These are phyloP conservation scores for Wickerhamomyces sydowiorum DNA, from an alignment of 805 yeast genomes.

Conservation along the genomic window DNA sequence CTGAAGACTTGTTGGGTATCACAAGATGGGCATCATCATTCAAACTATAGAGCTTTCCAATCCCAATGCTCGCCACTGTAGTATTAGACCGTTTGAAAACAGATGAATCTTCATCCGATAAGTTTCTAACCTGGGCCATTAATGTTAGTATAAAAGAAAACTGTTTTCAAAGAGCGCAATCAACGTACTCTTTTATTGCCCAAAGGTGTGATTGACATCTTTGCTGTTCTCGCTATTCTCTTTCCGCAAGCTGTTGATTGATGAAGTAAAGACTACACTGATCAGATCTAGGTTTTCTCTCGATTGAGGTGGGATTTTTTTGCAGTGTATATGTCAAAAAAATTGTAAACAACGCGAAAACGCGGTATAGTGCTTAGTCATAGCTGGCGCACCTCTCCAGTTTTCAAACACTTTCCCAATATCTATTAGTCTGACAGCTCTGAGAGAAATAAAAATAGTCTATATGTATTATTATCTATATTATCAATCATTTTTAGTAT, in stretches of 20 bases:
- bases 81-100: constrained; percentile 14
- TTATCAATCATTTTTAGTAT: no score
- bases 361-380: no score
- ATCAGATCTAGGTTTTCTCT: no score
- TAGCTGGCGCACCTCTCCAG: no score
- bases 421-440: no score
- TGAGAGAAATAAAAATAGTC: no score
- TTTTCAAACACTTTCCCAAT: no score
- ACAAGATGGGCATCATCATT: constrained; percentile 12
- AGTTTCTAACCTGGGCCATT: constrained; percentile 1
- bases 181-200: constrained; percentile 11
- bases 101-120: constrained; percentile 10
- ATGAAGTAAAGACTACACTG: not conserved
- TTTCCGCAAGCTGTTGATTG: not conserved
- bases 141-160: not conserved
- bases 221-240: not conserved
- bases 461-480: no score
- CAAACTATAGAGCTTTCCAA: constrained; percentile 14
- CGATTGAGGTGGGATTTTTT: no score
- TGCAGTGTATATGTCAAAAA: no score
- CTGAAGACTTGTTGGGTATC: constrained; percentile 27
- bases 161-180: not conserved
- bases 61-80: constrained; percentile 1
- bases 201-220: constrained; percentile 8
- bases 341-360: no score